These are phyloP conservation scores for Auriculariales sp. DNA, from an alignment of 768 basidiomycete genomes.

Conservation along the genomic window DNA sequence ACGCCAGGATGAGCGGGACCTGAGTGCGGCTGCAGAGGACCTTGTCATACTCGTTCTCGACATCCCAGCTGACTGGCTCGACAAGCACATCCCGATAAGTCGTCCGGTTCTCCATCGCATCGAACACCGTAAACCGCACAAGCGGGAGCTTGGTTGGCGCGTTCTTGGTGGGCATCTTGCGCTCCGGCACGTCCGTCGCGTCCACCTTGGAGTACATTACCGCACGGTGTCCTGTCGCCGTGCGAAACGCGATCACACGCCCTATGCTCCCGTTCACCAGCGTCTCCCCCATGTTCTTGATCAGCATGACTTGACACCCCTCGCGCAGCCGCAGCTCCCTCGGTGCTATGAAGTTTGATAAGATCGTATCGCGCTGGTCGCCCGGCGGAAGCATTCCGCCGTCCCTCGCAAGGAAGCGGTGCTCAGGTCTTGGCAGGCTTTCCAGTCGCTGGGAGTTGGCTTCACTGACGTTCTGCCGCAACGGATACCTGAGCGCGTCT, in stretches of 20 bases:
- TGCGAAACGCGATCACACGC: conserved; percentile 23
- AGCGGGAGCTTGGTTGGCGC: no score
- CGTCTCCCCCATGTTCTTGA: conserved; percentile 29
- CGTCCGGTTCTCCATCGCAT: conserved; percentile 30
- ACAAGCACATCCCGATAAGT: neutral
- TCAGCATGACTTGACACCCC: conserved; percentile 18
- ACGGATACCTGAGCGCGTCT: conserved; percentile 56
- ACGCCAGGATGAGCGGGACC: conserved; percentile 25
- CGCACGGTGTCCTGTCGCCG: no score
- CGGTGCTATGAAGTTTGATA: conserved; percentile 45
- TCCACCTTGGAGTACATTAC: no score
- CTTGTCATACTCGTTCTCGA: neutral
- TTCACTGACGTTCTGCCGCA: conserved; percentile 52
- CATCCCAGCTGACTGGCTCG: neutral
- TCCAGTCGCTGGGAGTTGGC: conserved; percentile 40
- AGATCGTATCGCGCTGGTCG: conserved; percentile 26
- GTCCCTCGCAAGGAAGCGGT: conserved; percentile 30
- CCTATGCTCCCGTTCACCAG: conserved; percentile 35
- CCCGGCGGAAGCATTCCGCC: conserved; percentile 29
- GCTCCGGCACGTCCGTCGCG: no score
- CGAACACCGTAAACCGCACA: conserved; percentile 50
- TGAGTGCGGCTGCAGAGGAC: conserved; percentile 1
- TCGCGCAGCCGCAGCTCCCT: conserved; percentile 24
- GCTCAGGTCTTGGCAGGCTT: conserved; percentile 16
- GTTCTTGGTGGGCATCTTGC: no score